These are phyloP conservation scores for Ascochyta viciae-villosae DNA, from an alignment of 2,329 filamentous ascomycete species.

Conservation along the genomic window DNA sequence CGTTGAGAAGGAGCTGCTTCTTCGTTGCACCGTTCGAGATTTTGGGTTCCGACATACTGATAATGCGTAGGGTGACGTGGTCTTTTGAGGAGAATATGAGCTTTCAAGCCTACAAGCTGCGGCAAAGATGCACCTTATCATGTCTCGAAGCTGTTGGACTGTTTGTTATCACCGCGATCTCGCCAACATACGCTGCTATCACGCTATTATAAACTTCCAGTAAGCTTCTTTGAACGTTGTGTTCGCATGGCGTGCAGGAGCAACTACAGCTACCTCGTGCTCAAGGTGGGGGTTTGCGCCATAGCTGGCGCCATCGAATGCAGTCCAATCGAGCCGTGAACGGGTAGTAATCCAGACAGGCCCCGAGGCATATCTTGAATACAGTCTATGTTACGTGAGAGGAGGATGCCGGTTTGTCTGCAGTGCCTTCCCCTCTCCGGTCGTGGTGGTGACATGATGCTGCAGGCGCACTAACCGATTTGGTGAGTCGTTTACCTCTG, in stretches of 20 bases:
- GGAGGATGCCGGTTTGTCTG: neutral
- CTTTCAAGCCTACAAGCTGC: neutral
- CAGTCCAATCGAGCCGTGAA: neutral
- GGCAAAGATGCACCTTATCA: neutral
- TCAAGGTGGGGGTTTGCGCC: slow-evolving; percentile 1
- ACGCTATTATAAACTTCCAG: neutral
- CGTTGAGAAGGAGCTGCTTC: slow-evolving; percentile 4
- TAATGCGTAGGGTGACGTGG: neutral
- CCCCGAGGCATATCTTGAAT: neutral
- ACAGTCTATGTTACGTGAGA: neutral
- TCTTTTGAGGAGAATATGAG: neutral
- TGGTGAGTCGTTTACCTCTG: too few relatives aligned
- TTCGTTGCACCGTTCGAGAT: neutral
- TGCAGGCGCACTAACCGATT: too few relatives aligned
- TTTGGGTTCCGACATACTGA: neutral
- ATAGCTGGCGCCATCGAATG: neutral
- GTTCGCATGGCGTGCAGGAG: neutral
- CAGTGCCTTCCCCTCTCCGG: neutral
- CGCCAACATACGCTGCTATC: neutral
- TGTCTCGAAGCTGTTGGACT: neutral
- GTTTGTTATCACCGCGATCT: neutral
- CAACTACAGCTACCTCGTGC: neutral
- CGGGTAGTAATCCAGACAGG: neutral
- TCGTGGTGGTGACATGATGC: neutral
- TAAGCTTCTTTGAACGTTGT: too few relatives aligned